These are phyloP conservation scores for Helicocarpus griseus DNA, from an alignment of 2,329 filamentous ascomycete genomes.

Conservation along the genomic window DNA sequence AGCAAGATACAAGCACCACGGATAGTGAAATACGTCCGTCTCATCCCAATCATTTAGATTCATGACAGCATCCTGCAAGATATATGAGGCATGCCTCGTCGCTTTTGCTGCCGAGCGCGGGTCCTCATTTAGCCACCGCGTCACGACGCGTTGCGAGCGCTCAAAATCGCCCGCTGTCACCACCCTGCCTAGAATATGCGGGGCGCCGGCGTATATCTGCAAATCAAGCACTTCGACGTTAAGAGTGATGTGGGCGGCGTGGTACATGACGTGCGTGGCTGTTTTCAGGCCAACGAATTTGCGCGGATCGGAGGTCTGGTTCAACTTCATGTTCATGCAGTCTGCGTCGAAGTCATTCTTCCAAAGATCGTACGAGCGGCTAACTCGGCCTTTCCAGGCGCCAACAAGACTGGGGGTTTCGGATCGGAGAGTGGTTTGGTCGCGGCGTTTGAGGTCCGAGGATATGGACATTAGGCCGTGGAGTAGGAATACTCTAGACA, in stretches of 20 bases:
- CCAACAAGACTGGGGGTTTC: conserved; percentile 27
- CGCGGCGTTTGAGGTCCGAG: conserved; percentile 53
- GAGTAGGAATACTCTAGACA: conserved; percentile 46
- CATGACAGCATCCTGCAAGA: conserved; percentile 43
- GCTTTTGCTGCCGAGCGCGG: conserved; percentile 31
- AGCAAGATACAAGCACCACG: conserved; percentile 53
- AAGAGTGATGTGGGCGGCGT: conserved; percentile 48
- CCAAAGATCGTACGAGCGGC: conserved; percentile 48
- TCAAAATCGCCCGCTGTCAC: conserved; percentile 43
- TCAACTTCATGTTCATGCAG: conserved; percentile 31
- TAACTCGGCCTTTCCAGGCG: conserved; percentile 45
- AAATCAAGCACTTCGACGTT: conserved; percentile 52
- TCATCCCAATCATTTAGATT: conserved; percentile 43
- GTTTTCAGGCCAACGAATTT: conserved; percentile 42
- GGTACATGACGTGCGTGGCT: conserved; percentile 48
- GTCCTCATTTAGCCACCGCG: conserved; percentile 37
- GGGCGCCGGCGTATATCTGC: conserved; percentile 52
- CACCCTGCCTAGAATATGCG: conserved; percentile 48
- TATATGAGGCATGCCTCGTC: conserved; percentile 44
- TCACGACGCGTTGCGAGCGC: conserved; percentile 43
- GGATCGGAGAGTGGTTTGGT: conserved; percentile 50
- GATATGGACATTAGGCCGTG: conserved; percentile 55
- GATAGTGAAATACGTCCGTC: conserved; percentile 49
- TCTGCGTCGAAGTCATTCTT: conserved; percentile 49
- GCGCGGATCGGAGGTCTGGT: conserved; percentile 20